These are phyloP conservation scores for Pythium phragmitis DNA, from an alignment of 352 stramenopile species.

Conservation along the genomic window DNA sequence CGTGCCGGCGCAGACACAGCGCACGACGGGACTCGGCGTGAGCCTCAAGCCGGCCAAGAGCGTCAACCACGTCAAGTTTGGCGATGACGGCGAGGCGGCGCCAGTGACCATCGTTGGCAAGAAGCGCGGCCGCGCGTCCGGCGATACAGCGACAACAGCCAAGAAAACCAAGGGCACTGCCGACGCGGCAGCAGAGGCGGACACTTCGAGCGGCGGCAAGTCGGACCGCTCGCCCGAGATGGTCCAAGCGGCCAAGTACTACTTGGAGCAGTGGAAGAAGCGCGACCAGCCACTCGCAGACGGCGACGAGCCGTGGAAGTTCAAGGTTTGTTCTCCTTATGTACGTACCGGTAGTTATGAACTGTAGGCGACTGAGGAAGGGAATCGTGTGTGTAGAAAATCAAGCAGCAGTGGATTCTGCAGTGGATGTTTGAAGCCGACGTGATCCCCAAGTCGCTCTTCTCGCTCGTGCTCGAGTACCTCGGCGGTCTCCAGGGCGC, in stretches of 20 bases:
- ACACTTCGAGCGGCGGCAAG: constrained; percentile 41
- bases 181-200: constrained; percentile 26
- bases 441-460: constrained; percentile 80
- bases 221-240: constrained; percentile 71
- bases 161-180: constrained; percentile 8
- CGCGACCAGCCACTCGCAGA: constrained; percentile 48
- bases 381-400: constrained; percentile 36
- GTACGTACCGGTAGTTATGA: constrained; percentile 1
- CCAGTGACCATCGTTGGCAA: constrained; percentile 28
- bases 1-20: constrained; percentile 1
- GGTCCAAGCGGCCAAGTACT: constrained; percentile 82
- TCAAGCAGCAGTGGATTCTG: constrained; percentile 82
- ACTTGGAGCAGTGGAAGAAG: constrained; percentile 75
- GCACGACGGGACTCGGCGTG: constrained; percentile 15
- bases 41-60: constrained; percentile 24
- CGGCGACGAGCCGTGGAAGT: constrained; percentile 72
- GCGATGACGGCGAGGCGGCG: constrained; percentile 54
- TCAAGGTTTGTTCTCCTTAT: constrained; percentile 47
- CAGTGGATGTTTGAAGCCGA: constrained; percentile 83
- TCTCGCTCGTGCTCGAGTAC: constrained; percentile 72
- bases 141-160: constrained; percentile 5
- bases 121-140: constrained; percentile 41
- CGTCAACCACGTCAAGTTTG: constrained; percentile 66
- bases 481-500: constrained; percentile 65
- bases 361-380: constrained; percentile 3